Conservation (phyloP, 1,284 basidiomycete species). For the Prillingera fragicola region DNA sequence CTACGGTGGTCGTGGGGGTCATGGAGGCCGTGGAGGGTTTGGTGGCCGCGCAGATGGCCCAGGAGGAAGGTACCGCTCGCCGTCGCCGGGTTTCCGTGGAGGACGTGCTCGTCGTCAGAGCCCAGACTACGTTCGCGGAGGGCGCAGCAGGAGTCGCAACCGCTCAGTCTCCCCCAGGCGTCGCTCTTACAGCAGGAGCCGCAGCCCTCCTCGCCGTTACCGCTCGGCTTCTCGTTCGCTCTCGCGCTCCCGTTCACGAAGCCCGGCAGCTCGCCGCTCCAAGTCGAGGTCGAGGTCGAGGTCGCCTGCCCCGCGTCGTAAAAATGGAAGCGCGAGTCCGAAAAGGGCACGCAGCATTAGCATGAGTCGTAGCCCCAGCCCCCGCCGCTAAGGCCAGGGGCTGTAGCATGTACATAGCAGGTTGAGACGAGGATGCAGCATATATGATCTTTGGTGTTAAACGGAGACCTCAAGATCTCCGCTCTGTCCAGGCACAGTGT, state of each 20-base stretch:
- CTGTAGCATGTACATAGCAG: not conserved
- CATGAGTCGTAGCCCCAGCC: constrained; percentile 6
- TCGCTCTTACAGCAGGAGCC: not conserved
- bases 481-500: too few species aligned
- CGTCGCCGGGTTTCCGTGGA: constrained; percentile 16
- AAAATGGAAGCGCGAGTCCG: too few species aligned
- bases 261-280: too few species aligned
- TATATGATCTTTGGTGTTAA: too few species aligned
- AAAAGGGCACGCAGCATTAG: too few species aligned
- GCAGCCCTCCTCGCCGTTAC: not conserved
- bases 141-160: constrained; percentile 8
- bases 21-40: constrained; percentile 2
- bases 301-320: too few species aligned
- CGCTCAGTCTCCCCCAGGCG: not conserved
- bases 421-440: not conserved
- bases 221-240: constrained; percentile 8
- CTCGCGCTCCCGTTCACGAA: constrained; percentile 20
- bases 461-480: too few species aligned
- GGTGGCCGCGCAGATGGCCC: constrained; percentile 1
- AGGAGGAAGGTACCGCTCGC: constrained; percentile 11
- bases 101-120: constrained; percentile 12
- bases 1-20: constrained; percentile 2
- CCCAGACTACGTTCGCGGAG: constrained; percentile 18
- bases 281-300: too few species aligned
- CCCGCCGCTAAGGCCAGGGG: constrained; percentile 3